These are phyloP conservation scores for Aspergillus tubingensis DNA, from an alignment of 2,329 filamentous ascomycete species.

Conservation along the genomic window DNA sequence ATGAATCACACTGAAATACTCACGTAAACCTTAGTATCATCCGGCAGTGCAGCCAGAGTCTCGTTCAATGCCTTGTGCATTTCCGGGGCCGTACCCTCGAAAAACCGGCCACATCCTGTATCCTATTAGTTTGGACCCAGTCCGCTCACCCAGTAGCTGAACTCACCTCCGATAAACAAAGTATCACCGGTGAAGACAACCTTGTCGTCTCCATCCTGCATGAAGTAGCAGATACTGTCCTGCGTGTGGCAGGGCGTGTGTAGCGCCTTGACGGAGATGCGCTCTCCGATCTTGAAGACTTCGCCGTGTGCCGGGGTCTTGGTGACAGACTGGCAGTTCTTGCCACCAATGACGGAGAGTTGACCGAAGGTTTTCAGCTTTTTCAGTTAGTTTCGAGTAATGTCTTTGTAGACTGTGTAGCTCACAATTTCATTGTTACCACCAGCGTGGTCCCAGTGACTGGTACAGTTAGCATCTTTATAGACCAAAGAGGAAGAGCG, in stretches of 20 bases:
- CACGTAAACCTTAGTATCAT: constrained; percentile 90
- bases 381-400: background rate
- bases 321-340: constrained; percentile 78
- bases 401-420: background rate
- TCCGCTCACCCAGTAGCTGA: constrained; percentile 7
- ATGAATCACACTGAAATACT: constrained; percentile 34
- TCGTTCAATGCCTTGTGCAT: constrained; percentile 94
- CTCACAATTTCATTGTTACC: constrained; percentile 81
- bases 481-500: background rate
- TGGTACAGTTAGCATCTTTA: constrained; percentile 41
- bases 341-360: constrained; percentile 82
- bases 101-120: constrained; percentile 88
- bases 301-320: constrained; percentile 73
- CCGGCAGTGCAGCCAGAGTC: constrained; percentile 75
- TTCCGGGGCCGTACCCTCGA: constrained; percentile 83
- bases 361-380: constrained; percentile 61
- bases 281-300: constrained; percentile 76
- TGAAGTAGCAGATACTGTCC: constrained; percentile 94
- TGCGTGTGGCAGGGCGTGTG: constrained; percentile 98
- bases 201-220: constrained; percentile 72
- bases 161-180: constrained; percentile 82
- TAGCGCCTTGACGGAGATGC: constrained; percentile 80
- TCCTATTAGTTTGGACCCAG: background rate
- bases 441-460: constrained; percentile 92
- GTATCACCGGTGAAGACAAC: constrained; percentile 96